Percentiles rank a stretch among this genome's conserved stretches.
Conservation (phyloP, 495 filamentous ascomycete genomes). For the Talaromyces borbonicus region DNA sequence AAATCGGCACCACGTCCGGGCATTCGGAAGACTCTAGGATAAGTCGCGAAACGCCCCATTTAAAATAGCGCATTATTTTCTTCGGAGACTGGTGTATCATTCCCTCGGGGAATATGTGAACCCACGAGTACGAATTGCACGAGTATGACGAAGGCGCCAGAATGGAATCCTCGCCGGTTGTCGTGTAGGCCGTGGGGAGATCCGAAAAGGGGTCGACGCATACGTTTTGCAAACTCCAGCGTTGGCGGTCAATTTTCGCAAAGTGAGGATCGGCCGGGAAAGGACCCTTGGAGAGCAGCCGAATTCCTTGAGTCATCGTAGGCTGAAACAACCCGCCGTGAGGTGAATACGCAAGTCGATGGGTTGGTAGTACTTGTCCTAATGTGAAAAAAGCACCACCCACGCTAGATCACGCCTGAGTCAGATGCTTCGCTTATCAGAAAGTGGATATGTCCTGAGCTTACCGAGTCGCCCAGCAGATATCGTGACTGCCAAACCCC, state of each 20-base stretch:
- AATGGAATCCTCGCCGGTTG: constrained; percentile 47
- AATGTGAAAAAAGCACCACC: constrained; percentile 63
- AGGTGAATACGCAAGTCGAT: constrained; percentile 63
- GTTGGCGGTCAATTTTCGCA: constrained; percentile 25
- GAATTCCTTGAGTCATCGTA: constrained; percentile 75
- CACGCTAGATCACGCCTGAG: constrained; percentile 34
- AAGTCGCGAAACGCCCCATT: constrained; percentile 85
- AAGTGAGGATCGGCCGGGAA: constrained; percentile 32
- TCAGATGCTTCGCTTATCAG: constrained; percentile 12
- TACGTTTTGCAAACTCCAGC: constrained; percentile 31
- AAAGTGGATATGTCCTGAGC: background rate
- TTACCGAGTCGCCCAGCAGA: constrained; percentile 61
- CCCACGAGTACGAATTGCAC: constrained; percentile 60
- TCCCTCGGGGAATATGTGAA: constrained; percentile 95
- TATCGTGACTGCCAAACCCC: constrained; percentile 83
- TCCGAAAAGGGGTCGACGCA: constrained; percentile 41
- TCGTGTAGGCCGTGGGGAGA: constrained; percentile 36
- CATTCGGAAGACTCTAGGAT: constrained; percentile 78
- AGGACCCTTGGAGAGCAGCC: constrained; percentile 63
- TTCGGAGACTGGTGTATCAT: constrained; percentile 78
- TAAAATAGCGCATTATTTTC: constrained; percentile 86
- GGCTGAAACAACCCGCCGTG: constrained; percentile 75
- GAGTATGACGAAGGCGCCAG: constrained; percentile 49
- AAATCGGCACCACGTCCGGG: constrained; percentile 86
- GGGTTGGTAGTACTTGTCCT: constrained; percentile 84